These are phyloP conservation scores for Naegleria gruberi DNA, from an alignment of 208 protist genomes.

Conservation along the genomic window DNA sequence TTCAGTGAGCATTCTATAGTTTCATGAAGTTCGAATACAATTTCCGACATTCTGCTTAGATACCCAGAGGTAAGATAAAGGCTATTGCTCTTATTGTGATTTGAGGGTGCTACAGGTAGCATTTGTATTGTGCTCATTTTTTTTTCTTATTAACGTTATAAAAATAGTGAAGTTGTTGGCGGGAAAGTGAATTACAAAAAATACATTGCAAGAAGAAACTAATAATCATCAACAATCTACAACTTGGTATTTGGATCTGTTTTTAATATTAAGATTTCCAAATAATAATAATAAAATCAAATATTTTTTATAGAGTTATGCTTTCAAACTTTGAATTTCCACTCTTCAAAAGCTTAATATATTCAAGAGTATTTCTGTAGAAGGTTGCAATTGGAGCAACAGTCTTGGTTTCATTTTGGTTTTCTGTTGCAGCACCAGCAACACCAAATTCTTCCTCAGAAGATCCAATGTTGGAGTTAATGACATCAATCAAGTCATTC, in stretches of 20 bases:
- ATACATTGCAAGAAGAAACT: too few relatives aligned
- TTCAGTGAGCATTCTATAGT: background rate
- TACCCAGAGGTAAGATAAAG: background rate
- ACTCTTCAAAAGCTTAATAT: constrained; percentile 12
- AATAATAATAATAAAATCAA: too few relatives aligned
- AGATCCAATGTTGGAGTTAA: constrained; percentile 37
- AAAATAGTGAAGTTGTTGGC: too few relatives aligned
- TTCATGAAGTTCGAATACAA: background rate
- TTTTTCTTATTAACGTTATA: too few relatives aligned
- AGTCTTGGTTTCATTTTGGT: background rate
- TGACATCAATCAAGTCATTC: constrained; percentile 44
- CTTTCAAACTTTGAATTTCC: background rate
- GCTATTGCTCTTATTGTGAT: too few relatives aligned
- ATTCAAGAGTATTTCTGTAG: constrained; percentile 40
- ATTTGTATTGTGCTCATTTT: too few relatives aligned
- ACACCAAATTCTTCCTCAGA: constrained; percentile 25
- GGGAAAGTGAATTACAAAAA: too few relatives aligned
- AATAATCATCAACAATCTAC: too few relatives aligned
- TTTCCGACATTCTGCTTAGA: background rate
- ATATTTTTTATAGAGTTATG: background rate
- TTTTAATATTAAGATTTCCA: too few relatives aligned
- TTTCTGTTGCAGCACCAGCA: background rate
- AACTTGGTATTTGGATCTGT: too few relatives aligned
- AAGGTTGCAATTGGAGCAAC: constrained; percentile 18
- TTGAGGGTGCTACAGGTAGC: too few relatives aligned